A percentile compares a stretch with the other conserved stretches of the same genome.
phyloP scores from a whole-genome alignment of 495 filamentous ascomycete species.

The Hyaloscypha hepaticicola region DNA sequence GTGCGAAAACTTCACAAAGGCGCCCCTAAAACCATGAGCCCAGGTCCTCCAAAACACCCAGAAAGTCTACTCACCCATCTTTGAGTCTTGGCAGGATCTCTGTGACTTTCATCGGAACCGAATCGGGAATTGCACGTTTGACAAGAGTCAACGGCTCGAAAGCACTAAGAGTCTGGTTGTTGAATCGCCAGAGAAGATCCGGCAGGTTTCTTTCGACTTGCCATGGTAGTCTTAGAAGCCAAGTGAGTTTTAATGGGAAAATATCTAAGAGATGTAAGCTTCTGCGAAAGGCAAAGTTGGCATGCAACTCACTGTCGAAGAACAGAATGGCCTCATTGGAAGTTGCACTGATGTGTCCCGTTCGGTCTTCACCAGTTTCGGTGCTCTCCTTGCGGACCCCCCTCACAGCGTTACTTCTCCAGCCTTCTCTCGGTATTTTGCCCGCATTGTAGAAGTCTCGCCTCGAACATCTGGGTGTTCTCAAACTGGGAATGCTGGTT shows the following conservation, averaged over 20 bases:
- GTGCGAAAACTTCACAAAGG: slow-evolving; percentile 84
- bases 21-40: slow-evolving; percentile 48
- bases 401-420: slow-evolving; percentile 12
- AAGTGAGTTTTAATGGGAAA: slow-evolving; percentile 75
- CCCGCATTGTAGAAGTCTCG: slow-evolving; percentile 22
- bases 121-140: slow-evolving; percentile 57
- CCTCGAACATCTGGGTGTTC: slow-evolving; percentile 4
- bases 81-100: slow-evolving; percentile 80
- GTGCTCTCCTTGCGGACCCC: slow-evolving; percentile 40
- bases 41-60: background rate
- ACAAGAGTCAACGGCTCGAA: slow-evolving; percentile 64
- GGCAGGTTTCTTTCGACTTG: slow-evolving; percentile 53
- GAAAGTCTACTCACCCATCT: slow-evolving; percentile 56
- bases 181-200: slow-evolving; percentile 61
- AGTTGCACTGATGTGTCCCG: slow-evolving; percentile 72
- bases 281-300: background rate
- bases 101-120: slow-evolving; percentile 64
- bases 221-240: slow-evolving; percentile 60
- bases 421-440: background rate
- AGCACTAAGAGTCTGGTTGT: slow-evolving; percentile 55
- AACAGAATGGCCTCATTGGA: slow-evolving; percentile 81
- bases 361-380: slow-evolving; percentile 51
- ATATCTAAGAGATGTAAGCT: slow-evolving; percentile 60
- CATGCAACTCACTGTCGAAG: slow-evolving; percentile 66
- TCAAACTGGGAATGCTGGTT: slow-evolving; percentile 35